Percentiles rank a stretch among this genome's conserved stretches.
These are phyloP conservation scores for Vaccinium myrtillus DNA, from an alignment of 148 eudicot genomes.

Conservation along the genomic window DNA sequence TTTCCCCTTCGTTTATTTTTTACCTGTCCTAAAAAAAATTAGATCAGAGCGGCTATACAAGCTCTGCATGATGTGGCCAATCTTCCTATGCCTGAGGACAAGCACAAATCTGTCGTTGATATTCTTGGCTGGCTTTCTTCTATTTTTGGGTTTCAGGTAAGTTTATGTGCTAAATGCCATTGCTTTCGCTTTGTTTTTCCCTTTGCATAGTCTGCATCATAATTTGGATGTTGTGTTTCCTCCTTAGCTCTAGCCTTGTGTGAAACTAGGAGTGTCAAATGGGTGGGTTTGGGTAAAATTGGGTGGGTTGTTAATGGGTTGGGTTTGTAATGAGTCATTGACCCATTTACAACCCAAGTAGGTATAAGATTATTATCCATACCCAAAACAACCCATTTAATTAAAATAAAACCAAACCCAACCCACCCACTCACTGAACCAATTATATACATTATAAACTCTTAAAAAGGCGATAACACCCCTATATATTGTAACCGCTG, in stretches of 20 bases:
- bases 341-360: too few relatives aligned
- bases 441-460: too few relatives aligned
- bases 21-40: constrained; percentile 8
- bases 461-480: too few relatives aligned
- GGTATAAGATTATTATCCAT: too few relatives aligned
- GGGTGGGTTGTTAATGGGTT: too few relatives aligned
- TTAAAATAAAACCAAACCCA: too few relatives aligned
- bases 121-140: constrained; percentile 91
- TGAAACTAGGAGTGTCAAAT: too few relatives aligned
- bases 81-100: constrained; percentile 69
- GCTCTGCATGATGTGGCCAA: constrained; percentile 64
- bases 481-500: too few relatives aligned
- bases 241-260: background rate
- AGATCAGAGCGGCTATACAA: constrained; percentile 85
- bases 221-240: background rate
- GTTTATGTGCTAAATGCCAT: background rate
- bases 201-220: background rate
- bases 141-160: constrained; percentile 90
- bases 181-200: background rate
- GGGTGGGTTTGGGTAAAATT: too few relatives aligned
- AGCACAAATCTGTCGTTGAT: constrained; percentile 62
- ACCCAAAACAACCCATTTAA: too few relatives aligned
- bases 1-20: background rate
- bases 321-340: too few relatives aligned
- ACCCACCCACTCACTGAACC: too few relatives aligned